phyloP scores from a whole-genome alignment of 352 stramenopile species.

The Globisporangium lucens region DNA sequence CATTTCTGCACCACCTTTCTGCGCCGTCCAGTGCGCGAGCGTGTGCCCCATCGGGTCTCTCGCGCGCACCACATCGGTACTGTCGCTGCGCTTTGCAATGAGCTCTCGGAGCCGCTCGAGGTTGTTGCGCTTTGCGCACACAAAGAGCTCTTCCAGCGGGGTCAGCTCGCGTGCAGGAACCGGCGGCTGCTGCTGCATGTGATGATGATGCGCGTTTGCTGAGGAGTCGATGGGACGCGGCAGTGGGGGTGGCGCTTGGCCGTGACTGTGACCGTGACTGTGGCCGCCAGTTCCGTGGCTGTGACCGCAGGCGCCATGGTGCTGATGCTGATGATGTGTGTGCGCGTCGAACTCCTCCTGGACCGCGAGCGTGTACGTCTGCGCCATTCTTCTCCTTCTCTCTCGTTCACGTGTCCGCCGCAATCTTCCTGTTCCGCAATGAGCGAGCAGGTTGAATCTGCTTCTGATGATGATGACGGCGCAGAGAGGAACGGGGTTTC shows the following conservation, averaged over 20 bases:
- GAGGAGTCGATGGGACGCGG: conserved; percentile 6
- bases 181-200: neutral
- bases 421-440: neutral
- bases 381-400: neutral
- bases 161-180: conserved; percentile 19
- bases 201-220: neutral
- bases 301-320: conserved; percentile 14
- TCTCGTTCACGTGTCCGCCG: neutral
- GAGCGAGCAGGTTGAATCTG: neutral
- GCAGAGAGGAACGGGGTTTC: neutral
- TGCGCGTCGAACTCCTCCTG: neutral
- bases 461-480: neutral
- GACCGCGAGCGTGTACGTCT: conserved; percentile 3
- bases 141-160: conserved; percentile 62
- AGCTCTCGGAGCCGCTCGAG: conserved; percentile 51
- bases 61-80: conserved; percentile 30
- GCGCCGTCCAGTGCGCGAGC: conserved; percentile 66
- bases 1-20: conserved; percentile 50
- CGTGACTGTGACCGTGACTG: conserved; percentile 7
- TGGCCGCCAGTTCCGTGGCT: conserved; percentile 7
- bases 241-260: conserved; percentile 5
- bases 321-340: conserved; percentile 7
- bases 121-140: conserved; percentile 59
- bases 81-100: conserved; percentile 15
- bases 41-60: conserved; percentile 69